Evolutionary conservation across 208 protist species (phyloP), one percentile per base, ranked within the genome.

Genomic region (Strigomonas culicis): DNA sequence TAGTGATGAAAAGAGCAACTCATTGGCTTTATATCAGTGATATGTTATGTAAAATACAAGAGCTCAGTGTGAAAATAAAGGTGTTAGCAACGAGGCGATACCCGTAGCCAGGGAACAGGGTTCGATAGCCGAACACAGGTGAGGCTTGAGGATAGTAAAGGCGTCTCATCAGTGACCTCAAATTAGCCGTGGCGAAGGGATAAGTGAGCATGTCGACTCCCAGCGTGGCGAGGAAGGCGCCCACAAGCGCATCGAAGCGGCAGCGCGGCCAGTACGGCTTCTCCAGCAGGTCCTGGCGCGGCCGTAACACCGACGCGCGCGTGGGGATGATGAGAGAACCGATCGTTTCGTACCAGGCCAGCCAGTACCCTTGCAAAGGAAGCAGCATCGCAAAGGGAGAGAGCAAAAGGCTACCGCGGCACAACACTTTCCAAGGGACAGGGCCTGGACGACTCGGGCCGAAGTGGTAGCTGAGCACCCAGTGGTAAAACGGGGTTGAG

Each of bases 291-390:
- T 92, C 86, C 13, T 51, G 32, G 2, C 88, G 72, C 19, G 75
- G 74, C 3, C 88, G 77, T 34, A 86, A 72, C 24, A 92, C 69
- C 1, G 88, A 95, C 1, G 88, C 87, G 3, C 66, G 56, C 11
- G 76, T 87, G 21, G 88, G 83, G 25, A 95, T 67, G 52, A 95
- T 79, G 56, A 84, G 78, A 11, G 88, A 74, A 17, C 82, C 81
- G 0, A 68, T 55, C 0, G 83, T 91, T 62, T 95, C 88, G 66
- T 88, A 92, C 84, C 85, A 92, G 0, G 64, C 65, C 30, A 92
- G 61, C 80, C 86, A 95, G 47, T 59, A 84, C 4, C 66, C 83
- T 21, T 82, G 80, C 17, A 79, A 82, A 4, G 88, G 86, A 25
- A 92, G 55, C 52, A 91, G 27, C 22, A 85, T 24, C 2, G 55